phyloP scores from a whole-genome alignment of 805 yeast genomes.

The Schizosaccharomyces lindneri region DNA sequence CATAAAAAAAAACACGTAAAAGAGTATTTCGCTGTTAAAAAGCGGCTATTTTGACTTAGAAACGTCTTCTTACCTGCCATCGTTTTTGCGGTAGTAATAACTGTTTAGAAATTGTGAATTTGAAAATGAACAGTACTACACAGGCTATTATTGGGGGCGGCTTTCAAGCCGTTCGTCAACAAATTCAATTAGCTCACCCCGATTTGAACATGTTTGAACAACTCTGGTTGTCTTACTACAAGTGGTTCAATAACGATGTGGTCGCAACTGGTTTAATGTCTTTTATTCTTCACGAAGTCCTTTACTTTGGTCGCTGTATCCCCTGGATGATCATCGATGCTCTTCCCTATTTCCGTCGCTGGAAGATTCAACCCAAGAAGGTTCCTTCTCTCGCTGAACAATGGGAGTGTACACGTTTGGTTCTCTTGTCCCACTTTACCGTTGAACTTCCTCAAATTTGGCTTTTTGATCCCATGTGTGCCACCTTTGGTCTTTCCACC shows the following conservation, averaged over 20 bases:
- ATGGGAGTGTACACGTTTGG: constrained; percentile 75
- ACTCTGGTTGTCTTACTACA: constrained; percentile 75
- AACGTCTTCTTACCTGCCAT: neutral
- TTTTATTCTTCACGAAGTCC: constrained; percentile 58
- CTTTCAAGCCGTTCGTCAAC: neutral
- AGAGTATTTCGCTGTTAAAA: too few relatives aligned
- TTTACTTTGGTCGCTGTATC: constrained; percentile 75
- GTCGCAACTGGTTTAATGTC: constrained; percentile 69
- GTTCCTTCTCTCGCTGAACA: constrained; percentile 63
- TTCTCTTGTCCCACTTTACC: constrained; percentile 61
- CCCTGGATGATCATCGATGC: constrained; percentile 82
- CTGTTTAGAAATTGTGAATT: neutral
- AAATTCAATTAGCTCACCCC: constrained; percentile 13
- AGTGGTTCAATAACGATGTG: constrained; percentile 62
- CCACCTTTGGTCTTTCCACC: constrained; percentile 48
- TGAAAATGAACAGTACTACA: neutral
- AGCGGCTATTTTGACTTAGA: neutral
- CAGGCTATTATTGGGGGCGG: neutral
- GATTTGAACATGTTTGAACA: constrained; percentile 33
- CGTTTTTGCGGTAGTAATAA: neutral
- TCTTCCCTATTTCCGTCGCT: constrained; percentile 62
- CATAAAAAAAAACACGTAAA: too few relatives aligned
- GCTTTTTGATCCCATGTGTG: constrained; percentile 87
- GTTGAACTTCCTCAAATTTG: constrained; percentile 93
- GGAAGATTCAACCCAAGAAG: constrained; percentile 73